Percentiles rank a stretch among this genome's conserved stretches.
Conservation (phyloP, 192 early-diverging fungal genomes). For the Backusella mclennaniae region DNA sequence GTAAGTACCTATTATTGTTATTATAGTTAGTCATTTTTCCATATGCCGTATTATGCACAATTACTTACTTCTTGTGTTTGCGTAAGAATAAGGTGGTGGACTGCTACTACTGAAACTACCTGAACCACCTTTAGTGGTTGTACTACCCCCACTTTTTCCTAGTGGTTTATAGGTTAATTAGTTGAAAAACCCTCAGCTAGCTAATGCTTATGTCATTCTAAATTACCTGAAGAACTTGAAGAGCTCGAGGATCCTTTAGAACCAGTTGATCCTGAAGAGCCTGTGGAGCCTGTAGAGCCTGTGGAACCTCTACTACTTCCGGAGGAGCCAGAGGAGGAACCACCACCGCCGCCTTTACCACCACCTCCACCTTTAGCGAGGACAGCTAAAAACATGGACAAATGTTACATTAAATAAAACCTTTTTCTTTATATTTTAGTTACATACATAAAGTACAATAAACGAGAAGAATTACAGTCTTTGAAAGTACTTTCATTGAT, state of each 20-base stretch:
- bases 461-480: conserved; percentile 5
- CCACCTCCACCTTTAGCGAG: conserved; percentile 29
- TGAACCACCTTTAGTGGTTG: conserved; percentile 23
- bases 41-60: not conserved
- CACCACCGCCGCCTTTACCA: not conserved
- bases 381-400: conserved; percentile 4
- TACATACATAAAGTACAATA: conserved; percentile 17
- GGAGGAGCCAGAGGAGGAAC: not conserved
- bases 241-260: not conserved
- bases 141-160: not conserved
- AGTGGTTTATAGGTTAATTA: not conserved
- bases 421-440: not conserved
- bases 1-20: conserved; percentile 11
- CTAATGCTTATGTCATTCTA: not conserved
- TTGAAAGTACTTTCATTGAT: conserved; percentile 10
- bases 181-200: not conserved
- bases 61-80: conserved; percentile 12
- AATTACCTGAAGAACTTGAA: not conserved
- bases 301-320: not conserved
- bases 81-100: not conserved
- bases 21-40: not conserved
- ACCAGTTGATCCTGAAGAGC: not conserved
- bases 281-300: not conserved
- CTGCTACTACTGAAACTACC: conserved; percentile 8
- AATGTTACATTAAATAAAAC: not conserved